Conservation (phyloP, 2,329 filamentous ascomycete genomes). For the Zasmidium cellare region DNA sequence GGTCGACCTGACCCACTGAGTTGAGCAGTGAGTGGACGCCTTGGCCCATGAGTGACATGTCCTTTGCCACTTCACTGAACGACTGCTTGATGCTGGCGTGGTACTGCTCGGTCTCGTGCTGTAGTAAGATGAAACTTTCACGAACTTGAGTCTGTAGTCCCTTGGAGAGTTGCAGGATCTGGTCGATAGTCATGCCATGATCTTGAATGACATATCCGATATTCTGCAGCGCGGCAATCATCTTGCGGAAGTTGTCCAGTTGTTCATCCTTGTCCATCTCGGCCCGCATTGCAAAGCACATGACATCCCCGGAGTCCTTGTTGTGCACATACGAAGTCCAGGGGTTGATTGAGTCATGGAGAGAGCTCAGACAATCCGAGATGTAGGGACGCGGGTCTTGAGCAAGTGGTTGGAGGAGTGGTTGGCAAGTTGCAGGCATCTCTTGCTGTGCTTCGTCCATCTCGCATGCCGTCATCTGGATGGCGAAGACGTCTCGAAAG, state of each 20-base stretch:
- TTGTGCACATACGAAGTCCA: conserved; percentile 68
- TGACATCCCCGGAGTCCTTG: conserved; percentile 59
- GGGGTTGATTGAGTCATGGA: conserved; percentile 50
- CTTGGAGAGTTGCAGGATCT: background rate
- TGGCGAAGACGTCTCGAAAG: conserved; percentile 58
- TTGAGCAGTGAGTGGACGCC: background rate
- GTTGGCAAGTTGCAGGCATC: conserved; percentile 53
- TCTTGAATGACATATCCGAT: conserved; percentile 5
- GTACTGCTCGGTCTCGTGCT: background rate
- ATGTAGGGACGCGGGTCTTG: conserved; percentile 41
- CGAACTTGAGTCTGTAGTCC: background rate
- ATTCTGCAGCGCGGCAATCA: conserved; percentile 7
- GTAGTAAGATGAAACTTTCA: background rate
- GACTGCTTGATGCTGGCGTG: conserved; percentile 5
- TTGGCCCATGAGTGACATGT: conserved; percentile 3
- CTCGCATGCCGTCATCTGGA: conserved; percentile 64
- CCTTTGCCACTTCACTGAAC: conserved; percentile 1
- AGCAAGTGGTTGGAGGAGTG: conserved; percentile 39
- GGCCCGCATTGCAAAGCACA: conserved; percentile 62
- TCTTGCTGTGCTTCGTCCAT: conserved; percentile 53
- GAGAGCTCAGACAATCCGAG: conserved; percentile 52
- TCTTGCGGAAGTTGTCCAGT: conserved; percentile 19
- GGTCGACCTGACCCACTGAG: background rate
- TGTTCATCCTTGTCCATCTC: conserved; percentile 55
- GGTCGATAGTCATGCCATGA: background rate